Evolutionary conservation across 768 basidiomycete species (phyloP), one percentile per base, ranked within the genome.

Genomic region (Suillus subalutaceus): DNA sequence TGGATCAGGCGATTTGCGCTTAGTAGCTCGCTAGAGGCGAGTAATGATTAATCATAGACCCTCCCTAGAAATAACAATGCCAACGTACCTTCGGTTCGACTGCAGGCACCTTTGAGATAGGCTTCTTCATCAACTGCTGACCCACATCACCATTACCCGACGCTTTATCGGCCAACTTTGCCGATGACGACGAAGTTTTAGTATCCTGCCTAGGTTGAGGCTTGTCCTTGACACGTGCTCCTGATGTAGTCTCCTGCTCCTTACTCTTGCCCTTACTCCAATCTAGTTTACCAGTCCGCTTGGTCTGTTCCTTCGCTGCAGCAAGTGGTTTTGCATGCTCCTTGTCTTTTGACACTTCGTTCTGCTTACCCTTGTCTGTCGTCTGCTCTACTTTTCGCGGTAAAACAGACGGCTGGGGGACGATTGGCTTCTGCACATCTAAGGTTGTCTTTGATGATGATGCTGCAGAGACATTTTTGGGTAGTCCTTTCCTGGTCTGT

Each of bases 221-320:
- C 12, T 61, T 37, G 18, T 4, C 53, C 38, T 60, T 63, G 16
- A 26, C 26, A 26, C 26, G 40, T 20, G 26, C 16, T 30, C 58
- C 40, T 30, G 40, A 41, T 41, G 40, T 10, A 10, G 26, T 60
- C 30, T 57, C 72, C 46, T 73, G 74, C 12, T 77, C 78, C 70
- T 86, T 87, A 12, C 78, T 69, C 72, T 85, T 85, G 35, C 84
- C 84, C 68, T 84, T 88, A 74, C 86, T 85, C 81, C 87, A 90
- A 69, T 89, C 85, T 7, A 90, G 79, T 71, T 85, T 87, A 6
- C 87, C 88, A 3, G 82, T 73, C 37, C 73, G 66, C 60, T 77
- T 80, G 0, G 77, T 69, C 59, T 72, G 80, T 71, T 72, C 74
- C 53, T 65, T 76, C 9, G 66, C 38, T 48, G 74, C 77, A 4